These are phyloP conservation scores for Solanum chmielewskii DNA, from an alignment of 257 asterid genomes.

Conservation along the genomic window DNA sequence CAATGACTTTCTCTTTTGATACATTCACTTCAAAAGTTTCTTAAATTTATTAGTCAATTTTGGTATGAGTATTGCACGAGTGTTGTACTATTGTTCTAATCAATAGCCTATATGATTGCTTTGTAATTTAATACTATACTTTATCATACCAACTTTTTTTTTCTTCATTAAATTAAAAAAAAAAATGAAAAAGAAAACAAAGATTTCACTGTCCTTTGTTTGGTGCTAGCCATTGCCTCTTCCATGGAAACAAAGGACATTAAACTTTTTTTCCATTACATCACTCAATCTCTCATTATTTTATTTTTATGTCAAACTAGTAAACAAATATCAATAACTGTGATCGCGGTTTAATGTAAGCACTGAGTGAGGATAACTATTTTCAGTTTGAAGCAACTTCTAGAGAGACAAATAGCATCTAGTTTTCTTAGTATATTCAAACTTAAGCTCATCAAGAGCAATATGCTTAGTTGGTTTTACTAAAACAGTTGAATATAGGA, in stretches of 20 bases:
- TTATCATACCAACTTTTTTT: not conserved
- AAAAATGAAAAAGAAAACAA: not conserved
- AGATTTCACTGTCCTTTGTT: not conserved
- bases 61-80: conserved; percentile 19
- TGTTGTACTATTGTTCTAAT: not conserved
- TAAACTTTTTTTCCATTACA: not conserved
- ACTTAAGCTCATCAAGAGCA: not conserved
- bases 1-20: conserved; percentile 1
- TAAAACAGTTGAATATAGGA: not conserved
- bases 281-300: not conserved
- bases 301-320: not conserved
- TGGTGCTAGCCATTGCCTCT: not conserved
- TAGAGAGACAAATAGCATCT: not conserved
- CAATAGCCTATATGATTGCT: not conserved
- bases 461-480: not conserved
- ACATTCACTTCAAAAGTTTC: not conserved
- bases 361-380: not conserved
- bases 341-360: not conserved
- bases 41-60: not conserved
- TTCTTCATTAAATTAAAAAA: not conserved
- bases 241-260: not conserved
- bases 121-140: not conserved
- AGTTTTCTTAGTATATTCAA: not conserved
- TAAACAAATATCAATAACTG: not conserved
- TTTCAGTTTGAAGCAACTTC: not conserved